Evolutionary conservation across 495 filamentous ascomycete species (phyloP), one percentile per base, ranked within the genome.

Genomic region (Darksidea phi): DNA sequence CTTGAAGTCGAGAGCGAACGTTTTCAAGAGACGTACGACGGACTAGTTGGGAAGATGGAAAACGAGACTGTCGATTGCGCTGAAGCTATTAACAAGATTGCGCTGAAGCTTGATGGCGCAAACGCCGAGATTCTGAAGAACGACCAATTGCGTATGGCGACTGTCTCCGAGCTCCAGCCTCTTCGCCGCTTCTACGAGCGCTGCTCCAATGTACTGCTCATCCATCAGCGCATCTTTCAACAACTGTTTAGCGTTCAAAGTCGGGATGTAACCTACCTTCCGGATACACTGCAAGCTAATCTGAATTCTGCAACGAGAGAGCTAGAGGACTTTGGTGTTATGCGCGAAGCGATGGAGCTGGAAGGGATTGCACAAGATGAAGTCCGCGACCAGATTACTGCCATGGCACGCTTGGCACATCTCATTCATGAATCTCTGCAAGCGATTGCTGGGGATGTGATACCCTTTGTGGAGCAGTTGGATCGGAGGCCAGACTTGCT

Each of bases 241-340:
- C 38, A 55, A 8, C 41, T 61, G 7, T 67, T 91, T 86, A 45
- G 17, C 13, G 6, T 18, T 20, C 34, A 52, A 3, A 6, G 42
- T n/a, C 8, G 32, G 12, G 28, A 52, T 28, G 36, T 36, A 0
- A 12, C 43, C 1, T 52, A 43, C 21, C 34, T 59, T 13, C 57
- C 57, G 13, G 37, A 59, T 17, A 21, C 32, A 1, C 48, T 59
- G 6, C 20, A 52, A n/a, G 20, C 7, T 1, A 26, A 26, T n/a
- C 15, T 59, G 13, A 24, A 51, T 8, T 25, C 34, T 1, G 47
- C 57, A 13, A 15, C 50, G 6, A 6, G 34, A 34, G 47, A 43
- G 37, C 43, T 28, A 21, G 47, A 59, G 25, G 13, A 1, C 5
- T 59, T 51, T 23, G 1, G 18, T 6, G 45, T 23, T 13, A 37